Evolutionary conservation across 192 early-diverging fungal genomes (phyloP), one percentile per base, ranked within the genome.

Genomic region (Rhizoclosmatium sp.): DNA sequence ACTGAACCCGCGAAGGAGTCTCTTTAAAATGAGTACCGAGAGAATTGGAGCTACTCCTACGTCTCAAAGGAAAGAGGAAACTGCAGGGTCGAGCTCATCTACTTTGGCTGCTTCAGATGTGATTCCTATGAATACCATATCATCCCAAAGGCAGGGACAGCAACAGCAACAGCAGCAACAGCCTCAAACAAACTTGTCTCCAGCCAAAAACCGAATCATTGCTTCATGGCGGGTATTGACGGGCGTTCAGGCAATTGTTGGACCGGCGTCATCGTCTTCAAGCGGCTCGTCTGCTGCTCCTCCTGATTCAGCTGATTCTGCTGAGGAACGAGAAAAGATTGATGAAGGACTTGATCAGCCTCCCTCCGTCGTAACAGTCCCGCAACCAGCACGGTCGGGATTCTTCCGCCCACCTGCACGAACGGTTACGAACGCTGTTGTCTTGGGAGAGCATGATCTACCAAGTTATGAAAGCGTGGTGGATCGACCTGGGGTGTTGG

Each of bases 191-290:
- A 31, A 31, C 40, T 44, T 47, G 46, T 23, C 12, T 3, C 65
- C 65, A 49, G 21, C 69, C 12, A 41, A 49, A 23, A 71, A 75
- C 47, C 56, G 72, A 39, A n/a, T 75, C 23, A 64, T 62, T 44
- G 72, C 72, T 0, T 44, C 59, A n/a, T 75, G 72, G 72, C n/a
- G 72, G 10, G 72, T 75, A 59, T 46, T 75, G 59, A 75, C 72
- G 56, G 72, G 72, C 7, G 72, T 42, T 56, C 72, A 75, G n/a
- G 59, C 66, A 21, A 48, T 48, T 68, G 66, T 68, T 48, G 66
- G 23, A 23, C 60, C 60, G 21, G 60, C 21, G 9, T 7, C 21
- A 62, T 31, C 31, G 31, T 31, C 31, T 31, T 31, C 31, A 31
- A 31, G 31, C 31, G 31, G 31, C 31, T 31, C 31, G 65, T 14